Conservation (phyloP, 164 flowering plant species). For the Nymphaea colorata region DNA sequence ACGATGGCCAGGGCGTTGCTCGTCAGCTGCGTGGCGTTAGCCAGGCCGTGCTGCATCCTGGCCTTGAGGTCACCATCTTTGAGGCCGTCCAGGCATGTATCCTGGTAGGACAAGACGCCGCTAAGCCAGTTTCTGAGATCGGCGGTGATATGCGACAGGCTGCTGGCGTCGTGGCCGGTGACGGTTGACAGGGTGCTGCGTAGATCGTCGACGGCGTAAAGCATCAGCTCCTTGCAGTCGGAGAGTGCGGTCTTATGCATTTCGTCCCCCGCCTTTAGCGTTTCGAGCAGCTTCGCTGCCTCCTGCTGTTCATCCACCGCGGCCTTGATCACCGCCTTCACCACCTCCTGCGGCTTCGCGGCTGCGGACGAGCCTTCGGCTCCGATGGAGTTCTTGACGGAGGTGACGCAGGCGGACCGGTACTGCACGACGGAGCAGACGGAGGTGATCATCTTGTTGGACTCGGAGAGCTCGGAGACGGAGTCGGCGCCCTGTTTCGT, state of each 20-base stretch:
- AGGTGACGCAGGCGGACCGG: conserved; percentile 29
- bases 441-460: conserved; percentile 15
- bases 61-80: conserved; percentile 39
- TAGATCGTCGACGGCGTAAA: conserved; percentile 44
- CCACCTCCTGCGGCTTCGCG: conserved; percentile 22
- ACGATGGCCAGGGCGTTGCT: conserved; percentile 54
- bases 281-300: conserved; percentile 15
- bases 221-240: conserved; percentile 44
- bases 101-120: conserved; percentile 71
- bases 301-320: conserved; percentile 24
- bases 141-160: conserved; percentile 7
- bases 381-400: conserved; percentile 17
- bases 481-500: background rate
- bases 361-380: conserved; percentile 1
- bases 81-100: conserved; percentile 65
- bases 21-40: conserved; percentile 30
- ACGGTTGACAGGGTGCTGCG: conserved; percentile 13
- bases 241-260: conserved; percentile 40
- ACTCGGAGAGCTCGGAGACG: background rate
- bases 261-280: conserved; percentile 21
- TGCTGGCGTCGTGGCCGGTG: conserved; percentile 6
- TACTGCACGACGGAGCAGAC: conserved; percentile 42
- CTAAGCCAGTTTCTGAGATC: conserved; percentile 68
- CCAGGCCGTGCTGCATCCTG: conserved; percentile 21
- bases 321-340: conserved; percentile 35